A percentile compares a stretch with the other conserved stretches of the same genome.
phyloP scores from a whole-genome alignment of 352 stramenopile species.

The Thalassiosira exigua region DNA sequence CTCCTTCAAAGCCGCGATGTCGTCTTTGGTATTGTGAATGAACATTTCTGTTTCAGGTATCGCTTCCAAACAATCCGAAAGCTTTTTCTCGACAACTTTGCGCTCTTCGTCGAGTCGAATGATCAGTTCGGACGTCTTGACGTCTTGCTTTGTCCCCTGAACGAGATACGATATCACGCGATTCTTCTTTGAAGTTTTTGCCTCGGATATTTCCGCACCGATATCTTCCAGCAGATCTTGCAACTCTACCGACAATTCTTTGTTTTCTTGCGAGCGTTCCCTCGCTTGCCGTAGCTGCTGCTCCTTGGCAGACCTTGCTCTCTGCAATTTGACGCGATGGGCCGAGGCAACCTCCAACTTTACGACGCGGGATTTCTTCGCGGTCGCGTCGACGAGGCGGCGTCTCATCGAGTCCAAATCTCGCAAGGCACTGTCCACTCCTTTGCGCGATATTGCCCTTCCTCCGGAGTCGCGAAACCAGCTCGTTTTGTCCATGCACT shows the following conservation, averaged over 20 bases:
- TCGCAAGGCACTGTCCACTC: constrained; percentile 34
- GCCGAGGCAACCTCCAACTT: constrained; percentile 35
- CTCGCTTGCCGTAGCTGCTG: constrained; percentile 31
- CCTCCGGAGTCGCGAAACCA: constrained; percentile 30
- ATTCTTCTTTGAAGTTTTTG: constrained; percentile 70
- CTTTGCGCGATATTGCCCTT: constrained; percentile 26
- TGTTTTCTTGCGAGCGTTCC: constrained; percentile 36
- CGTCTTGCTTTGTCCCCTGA: constrained; percentile 73
- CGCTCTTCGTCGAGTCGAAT: constrained; percentile 60
- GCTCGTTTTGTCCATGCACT: constrained; percentile 29
- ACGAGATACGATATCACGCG: constrained; percentile 70
- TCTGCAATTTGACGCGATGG: constrained; percentile 25
- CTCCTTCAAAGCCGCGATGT: constrained; percentile 57
- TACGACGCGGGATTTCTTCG: constrained; percentile 39
- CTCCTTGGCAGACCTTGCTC: constrained; percentile 24
- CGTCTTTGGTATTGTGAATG: constrained; percentile 63
- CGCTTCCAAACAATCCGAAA: constrained; percentile 21
- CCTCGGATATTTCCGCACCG: constrained; percentile 61
- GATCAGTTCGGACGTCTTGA: constrained; percentile 79
- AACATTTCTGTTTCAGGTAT: constrained; percentile 18
- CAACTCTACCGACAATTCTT: constrained; percentile 34
- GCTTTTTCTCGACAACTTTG: constrained; percentile 50
- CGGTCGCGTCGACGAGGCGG: constrained; percentile 41
- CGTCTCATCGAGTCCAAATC: constrained; percentile 30
- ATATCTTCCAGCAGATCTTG: constrained; percentile 50